Base-by-base conservation (phyloP, 2,329 filamentous ascomycete species). In the Aquanectria penicillioides region DNA sequence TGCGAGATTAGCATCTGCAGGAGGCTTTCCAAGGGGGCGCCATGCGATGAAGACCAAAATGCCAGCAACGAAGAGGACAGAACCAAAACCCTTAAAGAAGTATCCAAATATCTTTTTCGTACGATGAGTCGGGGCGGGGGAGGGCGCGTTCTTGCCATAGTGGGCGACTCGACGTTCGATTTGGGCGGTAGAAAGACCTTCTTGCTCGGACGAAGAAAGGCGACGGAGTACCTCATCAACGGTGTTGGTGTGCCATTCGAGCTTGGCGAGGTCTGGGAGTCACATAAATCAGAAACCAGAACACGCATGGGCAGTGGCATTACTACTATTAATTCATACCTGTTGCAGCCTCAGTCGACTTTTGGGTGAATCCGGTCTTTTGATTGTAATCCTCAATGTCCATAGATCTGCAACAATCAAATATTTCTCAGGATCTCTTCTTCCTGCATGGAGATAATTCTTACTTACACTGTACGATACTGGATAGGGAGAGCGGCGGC, bases 41-140 rank as follows among this genome's bases (percentile, higher is more conserved):
- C 90, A 94, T 3, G 90, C 86, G 57, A 94, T 77, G 68, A 93
- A 92, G 46, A 94, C 90, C 3, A 94, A 81, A 29, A 93, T 83
- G 17, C 84, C 81, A 15, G 89, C 90, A 3, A 88, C 70, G 6
- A 93, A 81, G 4, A 94, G 81, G 47, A 94, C 86, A 2, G 86
- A 81, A 3, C 91, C 90, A 65, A 94, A 94, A 2, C 91, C 91
- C 63, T 88, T 89, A 77, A 93, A 93, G 67, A 93, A 87, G 74
- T 94, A 94, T 15, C 85, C 85, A 28, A 89, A 75, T 5, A 87
- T 81, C 59, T 85, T 86, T 25, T 60, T 64, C 2, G 55, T 57
- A 33, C 60, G 54, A 23, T 64, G 61, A 3, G 61, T 65, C 31
- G 58, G 61, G 3, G 61, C 54, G 4, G 61, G 63, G 18, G 63